Percentiles rank a stretch among this genome's conserved stretches.
These are phyloP conservation scores for Lycium ferocissimum DNA, from an alignment of 257 asterid species.

Conservation along the genomic window DNA sequence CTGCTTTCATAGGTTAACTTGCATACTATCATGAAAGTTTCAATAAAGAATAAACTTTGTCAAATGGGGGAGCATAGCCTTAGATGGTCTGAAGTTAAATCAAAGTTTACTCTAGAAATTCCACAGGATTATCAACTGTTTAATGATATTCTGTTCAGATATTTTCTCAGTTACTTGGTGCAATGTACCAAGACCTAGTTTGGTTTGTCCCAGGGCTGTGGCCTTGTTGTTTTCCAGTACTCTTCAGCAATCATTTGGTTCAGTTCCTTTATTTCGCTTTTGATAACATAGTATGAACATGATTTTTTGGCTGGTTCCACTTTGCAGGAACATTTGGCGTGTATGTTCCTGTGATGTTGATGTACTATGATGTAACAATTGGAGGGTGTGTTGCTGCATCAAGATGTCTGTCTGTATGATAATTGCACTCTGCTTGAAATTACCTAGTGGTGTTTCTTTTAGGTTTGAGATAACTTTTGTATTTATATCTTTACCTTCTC, in stretches of 20 bases:
- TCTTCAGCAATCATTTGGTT: not conserved
- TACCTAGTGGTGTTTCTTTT: constrained; percentile 13
- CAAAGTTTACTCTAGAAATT: not conserved
- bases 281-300: not conserved
- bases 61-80: not conserved
- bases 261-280: not conserved
- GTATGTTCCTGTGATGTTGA: not conserved
- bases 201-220: not conserved
- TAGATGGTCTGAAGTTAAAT: not conserved
- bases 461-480: not conserved
- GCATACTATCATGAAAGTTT: not conserved
- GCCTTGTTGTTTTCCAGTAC: not conserved
- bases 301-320: not conserved
- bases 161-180: not conserved
- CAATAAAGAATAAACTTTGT: not conserved
- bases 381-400: constrained; percentile 25
- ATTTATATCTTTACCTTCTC: not conserved
- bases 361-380: constrained; percentile 14
- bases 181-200: not conserved
- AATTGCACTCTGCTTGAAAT: not conserved
- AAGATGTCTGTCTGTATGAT: constrained; percentile 23
- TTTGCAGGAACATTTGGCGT: constrained; percentile 15
- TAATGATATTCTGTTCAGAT: not conserved
- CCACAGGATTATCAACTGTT: not conserved
- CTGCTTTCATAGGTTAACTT: not conserved